These are phyloP conservation scores for Lachnellula cervina DNA, from an alignment of 2,329 filamentous ascomycete species.

Conservation along the genomic window DNA sequence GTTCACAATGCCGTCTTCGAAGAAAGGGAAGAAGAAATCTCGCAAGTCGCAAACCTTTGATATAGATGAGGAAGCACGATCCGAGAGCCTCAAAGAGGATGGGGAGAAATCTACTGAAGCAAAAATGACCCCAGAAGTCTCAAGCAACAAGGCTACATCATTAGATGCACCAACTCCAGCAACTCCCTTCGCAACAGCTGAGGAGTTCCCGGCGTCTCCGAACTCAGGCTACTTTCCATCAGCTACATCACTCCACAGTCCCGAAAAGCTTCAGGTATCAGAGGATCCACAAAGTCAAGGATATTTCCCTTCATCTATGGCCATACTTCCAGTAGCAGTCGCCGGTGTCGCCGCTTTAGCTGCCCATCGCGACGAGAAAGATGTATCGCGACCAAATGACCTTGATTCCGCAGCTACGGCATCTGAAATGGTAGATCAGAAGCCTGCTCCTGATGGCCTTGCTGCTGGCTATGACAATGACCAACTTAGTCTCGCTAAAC, in stretches of 20 bases:
- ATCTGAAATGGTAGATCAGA: constrained; percentile 8
- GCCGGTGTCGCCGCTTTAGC: constrained; percentile 12
- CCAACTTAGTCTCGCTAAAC: constrained; percentile 26
- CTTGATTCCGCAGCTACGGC: background rate
- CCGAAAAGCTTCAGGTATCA: background rate
- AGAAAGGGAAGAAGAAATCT: constrained; percentile 6
- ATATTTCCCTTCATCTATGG: constrained; percentile 11
- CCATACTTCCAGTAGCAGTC: constrained; percentile 10
- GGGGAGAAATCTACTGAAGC: constrained; percentile 1
- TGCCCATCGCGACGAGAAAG: constrained; percentile 2
- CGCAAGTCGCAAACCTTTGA: constrained; percentile 1
- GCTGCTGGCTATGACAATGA: constrained; percentile 22
- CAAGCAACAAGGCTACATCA: constrained; percentile 14
- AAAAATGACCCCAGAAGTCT: constrained; percentile 3
- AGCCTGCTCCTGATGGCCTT: constrained; percentile 18
- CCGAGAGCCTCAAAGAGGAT: background rate
- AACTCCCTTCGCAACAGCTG: constrained; percentile 7
- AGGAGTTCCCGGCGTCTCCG: constrained; percentile 5
- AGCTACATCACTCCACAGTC: constrained; percentile 1
- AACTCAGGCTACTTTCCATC: constrained; percentile 16
- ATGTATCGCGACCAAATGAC: background rate
- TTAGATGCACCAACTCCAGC: constrained; percentile 20
- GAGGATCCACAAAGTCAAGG: constrained; percentile 1
- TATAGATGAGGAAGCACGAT: background rate
- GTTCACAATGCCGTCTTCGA: background rate